Percentiles rank a stretch among this genome's conserved stretches.
phyloP scores from a whole-genome alignment of 192 early-diverging fungal species.

The Coemansia sp. region DNA sequence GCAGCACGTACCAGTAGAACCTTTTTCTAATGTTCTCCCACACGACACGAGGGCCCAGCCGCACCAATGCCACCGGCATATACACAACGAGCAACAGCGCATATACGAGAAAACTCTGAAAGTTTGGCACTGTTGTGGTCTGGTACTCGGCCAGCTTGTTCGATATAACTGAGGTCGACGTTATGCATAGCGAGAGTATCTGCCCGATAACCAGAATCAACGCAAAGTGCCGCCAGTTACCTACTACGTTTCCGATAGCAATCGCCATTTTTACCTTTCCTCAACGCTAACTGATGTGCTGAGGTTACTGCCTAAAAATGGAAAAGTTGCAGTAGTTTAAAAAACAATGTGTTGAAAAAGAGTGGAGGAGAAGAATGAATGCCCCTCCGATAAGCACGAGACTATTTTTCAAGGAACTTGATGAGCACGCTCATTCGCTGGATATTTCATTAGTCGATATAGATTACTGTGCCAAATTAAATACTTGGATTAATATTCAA shows the following conservation, averaged over 20 bases:
- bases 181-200: constrained; percentile 74
- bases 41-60: constrained; percentile 40
- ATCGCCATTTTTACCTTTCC: constrained; percentile 51
- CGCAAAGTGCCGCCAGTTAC: constrained; percentile 53
- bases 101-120: constrained; percentile 72
- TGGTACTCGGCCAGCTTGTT: constrained; percentile 60
- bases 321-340: constrained; percentile 55
- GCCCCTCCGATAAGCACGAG: neutral
- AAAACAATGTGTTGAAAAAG: neutral
- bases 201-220: constrained; percentile 60
- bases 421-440: neutral
- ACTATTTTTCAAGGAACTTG: neutral
- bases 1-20: constrained; percentile 57
- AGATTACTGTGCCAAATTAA: neutral
- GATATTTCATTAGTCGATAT: neutral
- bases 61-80: constrained; percentile 48
- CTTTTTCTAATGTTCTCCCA: constrained; percentile 44
- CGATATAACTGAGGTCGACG: constrained; percentile 67
- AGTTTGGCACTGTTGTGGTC: constrained; percentile 63
- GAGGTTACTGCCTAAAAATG: constrained; percentile 52
- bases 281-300: neutral
- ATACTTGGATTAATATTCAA: neutral
- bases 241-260: neutral
- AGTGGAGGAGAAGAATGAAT: neutral
- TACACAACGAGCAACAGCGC: constrained; percentile 51